Evolutionary conservation across 345 rosid genomes (phyloP).

Genomic region (Hibiscus syriacus): DNA sequence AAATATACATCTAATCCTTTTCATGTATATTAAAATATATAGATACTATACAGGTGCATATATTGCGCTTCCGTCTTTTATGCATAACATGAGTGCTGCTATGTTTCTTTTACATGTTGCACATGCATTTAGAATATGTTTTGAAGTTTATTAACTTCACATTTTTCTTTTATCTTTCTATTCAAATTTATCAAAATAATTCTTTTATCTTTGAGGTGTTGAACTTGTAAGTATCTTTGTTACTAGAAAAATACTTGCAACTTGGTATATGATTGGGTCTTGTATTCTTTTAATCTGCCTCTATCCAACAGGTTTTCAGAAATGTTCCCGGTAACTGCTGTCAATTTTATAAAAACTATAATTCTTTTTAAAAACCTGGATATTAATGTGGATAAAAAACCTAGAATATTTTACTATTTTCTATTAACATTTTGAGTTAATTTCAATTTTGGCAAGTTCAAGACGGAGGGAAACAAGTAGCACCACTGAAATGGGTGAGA

Average conservation of each 20-base stretch:
- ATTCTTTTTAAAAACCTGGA: background rate
- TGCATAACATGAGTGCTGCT: no score
- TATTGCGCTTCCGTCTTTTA: no score
- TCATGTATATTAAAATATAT: no score
- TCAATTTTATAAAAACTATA: background rate
- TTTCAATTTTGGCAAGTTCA: slow-evolving; percentile 56
- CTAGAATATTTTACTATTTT: background rate
- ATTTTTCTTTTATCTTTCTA: no score
- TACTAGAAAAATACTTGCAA: background rate
- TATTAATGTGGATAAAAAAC: background rate
- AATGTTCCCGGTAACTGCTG: background rate
- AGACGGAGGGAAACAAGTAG: slow-evolving; percentile 92
- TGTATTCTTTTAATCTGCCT: background rate
- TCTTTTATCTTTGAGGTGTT: no score
- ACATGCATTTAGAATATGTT: no score
- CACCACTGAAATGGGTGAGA: slow-evolving; percentile 93
- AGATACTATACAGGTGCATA: no score
- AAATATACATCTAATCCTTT: background rate
- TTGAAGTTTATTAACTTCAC: no score
- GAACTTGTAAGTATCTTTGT: background rate
- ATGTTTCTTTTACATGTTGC: no score
- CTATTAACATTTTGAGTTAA: slow-evolving; percentile 2
- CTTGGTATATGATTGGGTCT: background rate
- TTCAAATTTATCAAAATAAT: no score
- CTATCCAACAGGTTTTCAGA: background rate